A percentile compares a stretch with the other conserved stretches of the same genome.
Conservation (phyloP, 176 grass and related monocot genomes). For the Triticum dicoccoides region DNA sequence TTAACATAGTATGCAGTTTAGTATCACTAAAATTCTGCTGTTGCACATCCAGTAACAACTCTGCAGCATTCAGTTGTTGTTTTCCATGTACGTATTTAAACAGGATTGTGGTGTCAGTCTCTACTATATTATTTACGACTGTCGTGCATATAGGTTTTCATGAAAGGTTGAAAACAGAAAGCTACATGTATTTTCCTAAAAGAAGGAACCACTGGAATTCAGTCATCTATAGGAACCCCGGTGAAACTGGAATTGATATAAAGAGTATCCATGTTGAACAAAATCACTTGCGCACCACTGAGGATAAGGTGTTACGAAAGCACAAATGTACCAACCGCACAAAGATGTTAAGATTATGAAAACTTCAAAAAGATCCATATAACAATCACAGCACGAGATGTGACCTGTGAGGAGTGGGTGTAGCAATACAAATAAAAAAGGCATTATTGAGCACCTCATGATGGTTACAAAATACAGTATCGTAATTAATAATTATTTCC, state of each 20-base stretch:
- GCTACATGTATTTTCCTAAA: not conserved
- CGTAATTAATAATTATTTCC: not conserved
- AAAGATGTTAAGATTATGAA: not conserved
- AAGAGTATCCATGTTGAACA: not conserved
- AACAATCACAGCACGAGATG: slow-evolving; percentile 1
- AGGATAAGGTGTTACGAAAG: not conserved
- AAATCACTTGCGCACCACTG: not conserved
- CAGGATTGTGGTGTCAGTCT: not conserved
- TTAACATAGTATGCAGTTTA: not conserved
- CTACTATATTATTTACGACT: slow-evolving; percentile 1
- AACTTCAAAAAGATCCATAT: slow-evolving; percentile 4
- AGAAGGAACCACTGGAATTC: not conserved
- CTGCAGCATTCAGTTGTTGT: not conserved
- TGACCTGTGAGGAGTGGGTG: not conserved
- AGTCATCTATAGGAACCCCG: not conserved
- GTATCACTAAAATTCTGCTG: not conserved
- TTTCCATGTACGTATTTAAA: not conserved
- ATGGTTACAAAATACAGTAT: not conserved
- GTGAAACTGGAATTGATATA: not conserved
- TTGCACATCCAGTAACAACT: slow-evolving; percentile 22
- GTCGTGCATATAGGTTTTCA: not conserved
- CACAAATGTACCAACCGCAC: not conserved
- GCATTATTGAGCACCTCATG: not conserved
- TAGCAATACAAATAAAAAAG: slow-evolving; percentile 6
- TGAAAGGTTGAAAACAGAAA: not conserved